phyloP scores from a whole-genome alignment of 2,329 filamentous ascomycete species.

The Huntiella moniliformis region DNA sequence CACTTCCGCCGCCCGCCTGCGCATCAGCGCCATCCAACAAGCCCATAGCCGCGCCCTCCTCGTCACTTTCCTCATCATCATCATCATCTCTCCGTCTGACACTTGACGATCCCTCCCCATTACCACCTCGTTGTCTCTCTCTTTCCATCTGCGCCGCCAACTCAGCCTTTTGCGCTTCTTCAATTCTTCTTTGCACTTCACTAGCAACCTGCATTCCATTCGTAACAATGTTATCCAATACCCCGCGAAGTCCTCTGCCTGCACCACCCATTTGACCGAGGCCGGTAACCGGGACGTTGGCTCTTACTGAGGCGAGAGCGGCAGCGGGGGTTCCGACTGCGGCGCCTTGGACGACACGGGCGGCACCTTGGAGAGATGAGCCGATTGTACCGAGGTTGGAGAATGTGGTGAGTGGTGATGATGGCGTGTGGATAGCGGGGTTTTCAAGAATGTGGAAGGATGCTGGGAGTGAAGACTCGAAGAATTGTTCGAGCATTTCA shows the following conservation, averaged over 20 bases:
- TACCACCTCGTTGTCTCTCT: slow-evolving; percentile 22
- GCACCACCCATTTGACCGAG: slow-evolving; percentile 24
- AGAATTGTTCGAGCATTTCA: slow-evolving; percentile 89
- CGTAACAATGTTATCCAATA: slow-evolving; percentile 91
- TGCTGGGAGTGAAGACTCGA: slow-evolving; percentile 84
- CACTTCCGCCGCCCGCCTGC: slow-evolving; percentile 31
- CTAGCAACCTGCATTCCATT: slow-evolving; percentile 93
- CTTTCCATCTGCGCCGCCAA: slow-evolving; percentile 42
- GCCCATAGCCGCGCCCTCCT: slow-evolving; percentile 46
- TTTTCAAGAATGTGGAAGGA: slow-evolving; percentile 76
- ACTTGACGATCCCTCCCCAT: slow-evolving; percentile 20
- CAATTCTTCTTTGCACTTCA: slow-evolving; percentile 81
- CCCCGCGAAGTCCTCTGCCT: slow-evolving; percentile 67
- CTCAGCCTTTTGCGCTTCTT: slow-evolving; percentile 67
- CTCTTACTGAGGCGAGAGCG: slow-evolving; percentile 12
- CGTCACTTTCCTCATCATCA: slow-evolving; percentile 34
- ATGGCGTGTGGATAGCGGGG: slow-evolving; percentile 16
- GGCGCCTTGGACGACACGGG: slow-evolving; percentile 17
- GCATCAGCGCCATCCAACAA: slow-evolving; percentile 58
- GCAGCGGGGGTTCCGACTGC: slow-evolving; percentile 2
- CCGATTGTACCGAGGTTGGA: slow-evolving; percentile 44
- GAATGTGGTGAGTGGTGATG: slow-evolving; percentile 67
- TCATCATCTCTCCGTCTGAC: slow-evolving; percentile 30
- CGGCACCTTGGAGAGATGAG: slow-evolving; percentile 14
- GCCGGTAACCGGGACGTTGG: slow-evolving; percentile 13